phyloP scores from a whole-genome alignment of 163 green algal genomes.

The Prototheca stagnorum region DNA sequence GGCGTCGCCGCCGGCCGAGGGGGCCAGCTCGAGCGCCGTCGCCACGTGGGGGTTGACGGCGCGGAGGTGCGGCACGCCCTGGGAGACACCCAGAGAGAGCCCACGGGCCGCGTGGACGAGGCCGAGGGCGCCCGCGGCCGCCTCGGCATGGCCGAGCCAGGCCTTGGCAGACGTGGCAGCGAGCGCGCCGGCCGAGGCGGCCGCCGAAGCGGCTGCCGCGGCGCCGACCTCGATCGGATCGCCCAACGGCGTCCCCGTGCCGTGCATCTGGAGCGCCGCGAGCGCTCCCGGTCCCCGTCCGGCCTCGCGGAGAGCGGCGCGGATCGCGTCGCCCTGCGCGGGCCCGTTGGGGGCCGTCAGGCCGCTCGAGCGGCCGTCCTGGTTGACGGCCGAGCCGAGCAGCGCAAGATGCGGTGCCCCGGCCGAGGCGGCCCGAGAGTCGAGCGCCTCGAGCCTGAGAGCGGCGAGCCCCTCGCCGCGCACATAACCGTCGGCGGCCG shows the following conservation, averaged over 20 bases:
- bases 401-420: constrained; percentile 17
- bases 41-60: constrained; percentile 50
- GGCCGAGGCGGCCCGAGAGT: not conserved
- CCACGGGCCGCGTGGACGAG: constrained; percentile 26
- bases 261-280: constrained; percentile 43
- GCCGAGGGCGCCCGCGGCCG: constrained; percentile 48
- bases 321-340: constrained; percentile 50
- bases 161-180: constrained; percentile 33
- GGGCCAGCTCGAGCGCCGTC: constrained; percentile 21
- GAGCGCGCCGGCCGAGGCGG: constrained; percentile 9
- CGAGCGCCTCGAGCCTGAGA: constrained; percentile 26
- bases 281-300: constrained; percentile 16
- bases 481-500: constrained; percentile 70
- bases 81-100: constrained; percentile 1
- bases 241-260: constrained; percentile 48
- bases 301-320: constrained; percentile 16
- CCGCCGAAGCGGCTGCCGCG: constrained; percentile 27
- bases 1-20: constrained; percentile 10
- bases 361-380: constrained; percentile 74
- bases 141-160: constrained; percentile 60
- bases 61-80: constrained; percentile 41
- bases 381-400: constrained; percentile 51
- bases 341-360: no score
- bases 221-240: constrained; percentile 75
- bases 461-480: constrained; percentile 46